Conservation (phyloP, 208 protist species). For the Wallacemonas rigidus region DNA sequence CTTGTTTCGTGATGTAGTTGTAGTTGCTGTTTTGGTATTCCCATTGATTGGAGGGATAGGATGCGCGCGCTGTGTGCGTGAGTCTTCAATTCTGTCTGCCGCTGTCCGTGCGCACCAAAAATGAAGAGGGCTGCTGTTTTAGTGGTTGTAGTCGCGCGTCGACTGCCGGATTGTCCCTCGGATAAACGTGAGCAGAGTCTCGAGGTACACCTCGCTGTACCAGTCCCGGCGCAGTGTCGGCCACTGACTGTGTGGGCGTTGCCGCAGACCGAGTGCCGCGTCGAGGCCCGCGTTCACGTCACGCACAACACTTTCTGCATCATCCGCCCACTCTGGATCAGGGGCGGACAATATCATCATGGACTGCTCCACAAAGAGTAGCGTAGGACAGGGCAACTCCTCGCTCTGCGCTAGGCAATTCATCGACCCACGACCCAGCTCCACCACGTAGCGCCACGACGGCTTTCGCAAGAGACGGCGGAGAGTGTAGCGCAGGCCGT, state of each 20-base stretch:
- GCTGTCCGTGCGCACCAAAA: neutral
- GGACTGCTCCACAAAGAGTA: conserved; percentile 49
- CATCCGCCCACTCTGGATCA: conserved; percentile 21
- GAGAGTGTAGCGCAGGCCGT: conserved; percentile 16
- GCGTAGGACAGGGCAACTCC: conserved; percentile 58
- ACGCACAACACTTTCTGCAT: conserved; percentile 24
- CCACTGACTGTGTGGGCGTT: conserved; percentile 25
- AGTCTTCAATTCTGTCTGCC: no score
- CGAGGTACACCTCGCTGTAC: conserved; percentile 61
- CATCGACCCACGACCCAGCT: conserved; percentile 31
- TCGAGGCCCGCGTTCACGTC: conserved; percentile 41
- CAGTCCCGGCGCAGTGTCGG: conserved; percentile 45
- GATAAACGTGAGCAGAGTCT: conserved; percentile 45
- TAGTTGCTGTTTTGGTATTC: neutral
- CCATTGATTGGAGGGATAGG: no score
- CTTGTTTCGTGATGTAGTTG: neutral
- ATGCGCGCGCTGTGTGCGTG: no score
- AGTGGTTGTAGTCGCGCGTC: conserved; percentile 34
- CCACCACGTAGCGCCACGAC: conserved; percentile 25
- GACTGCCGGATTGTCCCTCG: conserved; percentile 22
- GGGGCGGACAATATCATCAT: conserved; percentile 23
- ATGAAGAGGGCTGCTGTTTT: neutral
- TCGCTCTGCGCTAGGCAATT: conserved; percentile 65
- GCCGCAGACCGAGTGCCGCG: conserved; percentile 23
- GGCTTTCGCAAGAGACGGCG: conserved; percentile 17